Evolutionary conservation across 495 filamentous ascomycete genomes (phyloP).

Genomic region (Thermothielavioides terrestris): DNA sequence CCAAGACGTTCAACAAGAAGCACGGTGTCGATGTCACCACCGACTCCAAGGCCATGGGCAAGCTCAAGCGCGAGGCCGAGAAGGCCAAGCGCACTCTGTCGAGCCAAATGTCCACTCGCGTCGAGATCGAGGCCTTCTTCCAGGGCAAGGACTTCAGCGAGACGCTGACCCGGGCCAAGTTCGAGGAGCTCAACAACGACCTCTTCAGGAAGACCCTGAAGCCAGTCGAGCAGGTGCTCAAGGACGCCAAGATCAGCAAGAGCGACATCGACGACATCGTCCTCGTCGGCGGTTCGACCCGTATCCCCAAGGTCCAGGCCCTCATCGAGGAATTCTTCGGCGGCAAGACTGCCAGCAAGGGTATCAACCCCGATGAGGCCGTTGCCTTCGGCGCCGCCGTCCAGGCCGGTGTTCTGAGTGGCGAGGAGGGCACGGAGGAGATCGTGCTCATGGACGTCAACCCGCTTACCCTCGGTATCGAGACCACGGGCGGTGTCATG

Average conservation of each 20-base stretch:
- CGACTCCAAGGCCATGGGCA: constrained; percentile 98
- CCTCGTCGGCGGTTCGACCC: constrained; percentile 84
- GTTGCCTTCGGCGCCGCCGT: constrained; percentile 96
- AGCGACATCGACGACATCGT: constrained; percentile 80
- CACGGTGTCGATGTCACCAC: constrained; percentile 85
- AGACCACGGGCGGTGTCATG: constrained; percentile 98
- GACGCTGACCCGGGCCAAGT: constrained; percentile 96
- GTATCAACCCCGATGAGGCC: constrained; percentile 97
- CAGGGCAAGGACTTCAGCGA: constrained; percentile 97
- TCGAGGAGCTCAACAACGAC: constrained; percentile 97
- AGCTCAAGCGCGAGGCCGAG: constrained; percentile 99
- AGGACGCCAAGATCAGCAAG: constrained; percentile 88
- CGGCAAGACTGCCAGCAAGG: constrained; percentile 95
- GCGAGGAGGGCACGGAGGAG: constrained; percentile 66
- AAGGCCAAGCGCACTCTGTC: constrained; percentile 99
- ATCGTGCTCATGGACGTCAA: constrained; percentile 97
- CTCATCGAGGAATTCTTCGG: constrained; percentile 98
- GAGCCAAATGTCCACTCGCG: constrained; percentile 94
- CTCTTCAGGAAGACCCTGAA: constrained; percentile 98
- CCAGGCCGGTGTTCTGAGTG: constrained; percentile 90
- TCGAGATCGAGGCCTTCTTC: constrained; percentile 97
- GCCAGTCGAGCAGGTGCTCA: constrained; percentile 95
- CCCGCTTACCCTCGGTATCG: constrained; percentile 95
- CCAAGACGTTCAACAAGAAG: constrained; percentile 99
- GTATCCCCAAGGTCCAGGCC: constrained; percentile 93